Evolutionary conservation across 805 yeast species (phyloP).

Genomic region (Pichia gijzeniarum): DNA sequence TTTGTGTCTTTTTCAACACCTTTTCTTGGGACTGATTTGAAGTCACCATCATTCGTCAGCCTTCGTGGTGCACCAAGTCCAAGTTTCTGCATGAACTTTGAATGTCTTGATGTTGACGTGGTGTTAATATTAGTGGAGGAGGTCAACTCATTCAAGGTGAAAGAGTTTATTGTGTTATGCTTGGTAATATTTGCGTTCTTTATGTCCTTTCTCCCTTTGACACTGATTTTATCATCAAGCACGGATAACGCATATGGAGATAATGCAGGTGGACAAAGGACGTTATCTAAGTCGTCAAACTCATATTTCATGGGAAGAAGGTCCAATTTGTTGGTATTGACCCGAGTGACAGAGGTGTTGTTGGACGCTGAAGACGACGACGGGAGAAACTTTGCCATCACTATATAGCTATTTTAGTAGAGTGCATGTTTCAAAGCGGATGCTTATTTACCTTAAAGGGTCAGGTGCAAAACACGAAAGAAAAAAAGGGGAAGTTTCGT

Average conservation of each 20-base stretch:
- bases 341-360: constrained; percentile 3
- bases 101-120: constrained; percentile 10
- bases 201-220: not conserved
- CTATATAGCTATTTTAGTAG: no score
- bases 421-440: no score
- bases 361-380: constrained; percentile 9
- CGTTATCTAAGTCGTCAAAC: constrained; percentile 31
- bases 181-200: not conserved
- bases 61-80: constrained; percentile 48
- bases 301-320: not conserved
- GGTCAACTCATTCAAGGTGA: constrained; percentile 10
- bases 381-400: constrained; percentile 6
- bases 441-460: no score
- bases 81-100: constrained; percentile 28
- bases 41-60: constrained; percentile 24
- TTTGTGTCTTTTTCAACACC: not conserved
- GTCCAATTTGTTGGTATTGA: not conserved
- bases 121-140: not conserved
- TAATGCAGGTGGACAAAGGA: constrained; percentile 45
- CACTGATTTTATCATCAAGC: constrained; percentile 27
- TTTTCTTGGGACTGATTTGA: constrained; percentile 1
- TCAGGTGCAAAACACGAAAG: no score
- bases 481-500: no score
- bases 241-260: constrained; percentile 48
- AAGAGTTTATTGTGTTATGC: constrained; percentile 8